Conservation (phyloP, 2,329 filamentous ascomycete species). For the Pyricularia grisea region DNA sequence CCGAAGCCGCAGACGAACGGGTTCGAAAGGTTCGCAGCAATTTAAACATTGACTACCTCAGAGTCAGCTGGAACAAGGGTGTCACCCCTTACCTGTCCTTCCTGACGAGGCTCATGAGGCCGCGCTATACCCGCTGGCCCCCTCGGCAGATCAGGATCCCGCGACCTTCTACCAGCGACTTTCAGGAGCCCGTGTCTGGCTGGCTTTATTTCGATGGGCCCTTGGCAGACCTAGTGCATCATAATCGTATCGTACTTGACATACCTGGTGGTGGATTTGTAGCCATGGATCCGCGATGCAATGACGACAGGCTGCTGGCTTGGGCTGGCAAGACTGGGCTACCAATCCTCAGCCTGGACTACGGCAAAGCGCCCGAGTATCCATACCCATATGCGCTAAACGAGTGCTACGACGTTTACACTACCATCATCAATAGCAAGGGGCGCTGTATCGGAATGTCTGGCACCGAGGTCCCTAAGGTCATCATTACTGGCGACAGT, state of each 20-base stretch:
- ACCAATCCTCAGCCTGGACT: constrained; percentile 87
- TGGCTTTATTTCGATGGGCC: constrained; percentile 96
- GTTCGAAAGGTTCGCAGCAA: constrained; percentile 81
- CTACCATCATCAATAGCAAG: constrained; percentile 60
- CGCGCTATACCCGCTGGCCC: constrained; percentile 69
- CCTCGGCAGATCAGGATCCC: constrained; percentile 79
- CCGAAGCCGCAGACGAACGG: constrained; percentile 93
- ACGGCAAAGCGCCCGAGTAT: constrained; percentile 76
- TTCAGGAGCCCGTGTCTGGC: constrained; percentile 70
- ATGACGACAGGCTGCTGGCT: constrained; percentile 86
- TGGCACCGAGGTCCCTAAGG: constrained; percentile 52
- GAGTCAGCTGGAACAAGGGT: constrained; percentile 92
- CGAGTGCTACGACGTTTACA: constrained; percentile 81
- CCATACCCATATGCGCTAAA: constrained; percentile 81
- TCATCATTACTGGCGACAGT: constrained; percentile 71
- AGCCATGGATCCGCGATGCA: constrained; percentile 89
- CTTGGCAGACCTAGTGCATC: constrained; percentile 43
- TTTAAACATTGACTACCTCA: constrained; percentile 81
- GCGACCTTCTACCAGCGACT: constrained; percentile 68
- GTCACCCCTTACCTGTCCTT: constrained; percentile 77
- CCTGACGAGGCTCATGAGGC: constrained; percentile 63
- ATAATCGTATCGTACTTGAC: constrained; percentile 70
- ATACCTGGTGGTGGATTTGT: constrained; percentile 93
- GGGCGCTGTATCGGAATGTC: constrained; percentile 69
- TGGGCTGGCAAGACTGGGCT: constrained; percentile 86